Evolutionary conservation across 495 filamentous ascomycete genomes (phyloP).

Genomic region (Penicillium chermesinum): DNA sequence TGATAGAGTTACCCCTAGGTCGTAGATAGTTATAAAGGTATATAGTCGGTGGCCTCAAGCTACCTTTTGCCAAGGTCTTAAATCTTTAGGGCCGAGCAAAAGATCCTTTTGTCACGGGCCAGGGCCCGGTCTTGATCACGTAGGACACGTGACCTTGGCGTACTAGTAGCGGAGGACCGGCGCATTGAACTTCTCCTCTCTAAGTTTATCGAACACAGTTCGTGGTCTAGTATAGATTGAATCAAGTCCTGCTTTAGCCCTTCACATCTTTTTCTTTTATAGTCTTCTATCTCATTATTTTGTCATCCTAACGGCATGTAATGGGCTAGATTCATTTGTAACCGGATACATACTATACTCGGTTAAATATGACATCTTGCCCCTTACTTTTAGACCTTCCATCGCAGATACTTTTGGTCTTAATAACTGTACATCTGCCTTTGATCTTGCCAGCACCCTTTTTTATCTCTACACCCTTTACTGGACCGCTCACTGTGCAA

Average conservation of each 20-base stretch:
- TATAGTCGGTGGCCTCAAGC: slow-evolving; percentile 3
- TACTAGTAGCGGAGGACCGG: too few species aligned
- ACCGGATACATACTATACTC: slow-evolving; percentile 2
- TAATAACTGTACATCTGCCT: slow-evolving; percentile 1
- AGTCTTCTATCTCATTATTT: slow-evolving; percentile 34
- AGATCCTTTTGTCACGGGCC: too few species aligned
- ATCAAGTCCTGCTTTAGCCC: too few species aligned
- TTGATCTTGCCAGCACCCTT: neutral
- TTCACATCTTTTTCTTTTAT: slow-evolving; percentile 49
- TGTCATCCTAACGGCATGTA: slow-evolving; percentile 46
- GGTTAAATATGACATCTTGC: slow-evolving; percentile 1
- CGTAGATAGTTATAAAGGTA: too few species aligned
- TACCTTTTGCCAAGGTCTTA: slow-evolving; percentile 62
- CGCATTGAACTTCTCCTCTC: too few species aligned
- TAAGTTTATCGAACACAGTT: too few species aligned
- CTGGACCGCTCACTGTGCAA: neutral
- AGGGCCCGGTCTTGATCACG: too few species aligned
- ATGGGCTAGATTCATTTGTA: neutral
- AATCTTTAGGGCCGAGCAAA: slow-evolving; percentile 56
- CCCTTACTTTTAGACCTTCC: neutral
- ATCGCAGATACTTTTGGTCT: slow-evolving; percentile 3
- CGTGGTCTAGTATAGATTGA: too few species aligned
- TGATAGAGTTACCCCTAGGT: too few species aligned
- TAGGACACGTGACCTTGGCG: too few species aligned
- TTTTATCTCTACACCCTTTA: slow-evolving; percentile 3